These are phyloP conservation scores for Quercus agrifolia DNA, from an alignment of 306 rosid genomes.

Conservation along the genomic window DNA sequence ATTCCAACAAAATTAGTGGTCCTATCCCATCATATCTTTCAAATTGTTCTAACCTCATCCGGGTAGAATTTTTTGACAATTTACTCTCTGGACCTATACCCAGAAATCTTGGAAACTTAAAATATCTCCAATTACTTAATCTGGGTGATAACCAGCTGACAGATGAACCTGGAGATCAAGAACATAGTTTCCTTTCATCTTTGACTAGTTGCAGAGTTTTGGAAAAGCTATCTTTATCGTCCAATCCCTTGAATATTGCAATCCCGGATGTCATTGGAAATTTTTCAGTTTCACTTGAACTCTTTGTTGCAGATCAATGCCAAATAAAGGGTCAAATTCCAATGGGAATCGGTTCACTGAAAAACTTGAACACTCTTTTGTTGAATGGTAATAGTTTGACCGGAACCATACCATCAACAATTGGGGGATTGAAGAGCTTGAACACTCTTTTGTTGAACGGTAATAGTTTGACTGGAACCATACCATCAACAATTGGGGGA, in stretches of 20 bases:
- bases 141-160: neutral
- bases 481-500: neutral
- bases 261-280: neutral
- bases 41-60: neutral
- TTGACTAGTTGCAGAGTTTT: neutral
- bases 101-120: neutral
- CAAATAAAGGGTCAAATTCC: no score
- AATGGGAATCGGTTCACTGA: no score
- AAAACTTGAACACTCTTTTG: no score
- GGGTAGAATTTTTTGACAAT: rapidly evolving
- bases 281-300: neutral
- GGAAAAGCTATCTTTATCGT: neutral
- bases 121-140: neutral
- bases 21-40: neutral
- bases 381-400: no score
- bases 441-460: no score
- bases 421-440: neutral
- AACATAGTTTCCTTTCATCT: neutral
- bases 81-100: neutral
- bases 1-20: neutral
- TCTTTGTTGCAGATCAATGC: no score
- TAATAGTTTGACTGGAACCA: no score
- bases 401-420: neutral
- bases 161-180: neutral
- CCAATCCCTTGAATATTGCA: neutral